phyloP scores from a whole-genome alignment of 2,329 filamentous ascomycete genomes.

The Metarhizium rileyi region DNA sequence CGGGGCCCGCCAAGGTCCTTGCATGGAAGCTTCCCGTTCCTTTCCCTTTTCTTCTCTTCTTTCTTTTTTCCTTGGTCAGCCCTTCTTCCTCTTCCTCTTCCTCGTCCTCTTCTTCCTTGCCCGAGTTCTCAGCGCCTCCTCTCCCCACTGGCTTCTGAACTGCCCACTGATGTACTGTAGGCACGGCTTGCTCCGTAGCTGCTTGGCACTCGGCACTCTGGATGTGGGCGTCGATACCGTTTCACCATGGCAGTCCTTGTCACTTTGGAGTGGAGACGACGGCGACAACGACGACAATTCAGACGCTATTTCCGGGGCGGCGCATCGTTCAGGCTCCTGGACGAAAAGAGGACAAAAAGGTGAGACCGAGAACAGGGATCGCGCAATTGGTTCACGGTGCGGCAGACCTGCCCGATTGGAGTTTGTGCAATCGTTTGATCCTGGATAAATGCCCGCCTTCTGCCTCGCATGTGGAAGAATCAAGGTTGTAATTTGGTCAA shows the following conservation, averaged over 20 bases:
- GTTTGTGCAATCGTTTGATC: neutral
- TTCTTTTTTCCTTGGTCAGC: neutral
- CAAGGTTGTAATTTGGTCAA: slow-evolving; percentile 5
- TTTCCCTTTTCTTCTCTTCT: neutral
- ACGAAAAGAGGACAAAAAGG: neutral
- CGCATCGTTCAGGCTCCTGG: neutral
- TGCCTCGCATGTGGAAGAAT: neutral
- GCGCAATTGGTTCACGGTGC: neutral
- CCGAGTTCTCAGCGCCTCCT: too few relatives aligned
- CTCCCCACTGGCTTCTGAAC: too few relatives aligned
- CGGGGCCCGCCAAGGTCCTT: neutral
- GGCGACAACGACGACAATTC: slow-evolving; percentile 4
- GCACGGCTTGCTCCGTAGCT: neutral
- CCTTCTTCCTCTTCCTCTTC: too few relatives aligned
- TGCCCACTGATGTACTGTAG: too few relatives aligned
- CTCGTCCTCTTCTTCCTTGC: too few relatives aligned
- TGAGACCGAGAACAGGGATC: neutral
- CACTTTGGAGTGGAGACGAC: neutral
- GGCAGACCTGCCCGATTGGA: neutral
- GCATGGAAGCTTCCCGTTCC: neutral
- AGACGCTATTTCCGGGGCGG: neutral
- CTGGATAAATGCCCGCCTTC: neutral
- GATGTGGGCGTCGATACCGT: neutral
- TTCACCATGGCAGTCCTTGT: neutral
- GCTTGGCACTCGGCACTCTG: neutral